Conservation (phyloP, 2,329 filamentous ascomycete genomes). For the Ophiostoma australiae region DNA sequence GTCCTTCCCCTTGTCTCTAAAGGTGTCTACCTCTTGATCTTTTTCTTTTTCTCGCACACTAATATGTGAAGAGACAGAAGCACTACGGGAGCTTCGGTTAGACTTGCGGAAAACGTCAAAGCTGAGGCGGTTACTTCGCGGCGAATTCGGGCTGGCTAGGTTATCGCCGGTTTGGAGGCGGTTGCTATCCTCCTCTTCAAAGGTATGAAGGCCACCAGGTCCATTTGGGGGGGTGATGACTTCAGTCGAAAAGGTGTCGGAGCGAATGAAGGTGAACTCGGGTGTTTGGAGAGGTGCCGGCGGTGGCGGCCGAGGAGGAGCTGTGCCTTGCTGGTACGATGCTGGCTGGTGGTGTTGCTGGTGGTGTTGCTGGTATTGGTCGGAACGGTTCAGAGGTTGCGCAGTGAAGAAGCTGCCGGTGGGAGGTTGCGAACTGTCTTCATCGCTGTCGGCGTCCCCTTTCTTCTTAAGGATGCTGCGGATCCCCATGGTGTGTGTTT, state of each 20-base stretch:
- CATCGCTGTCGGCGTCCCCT: slow-evolving; percentile 19
- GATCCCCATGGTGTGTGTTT: slow-evolving; percentile 23
- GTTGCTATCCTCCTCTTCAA: slow-evolving; percentile 29
- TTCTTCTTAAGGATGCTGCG: slow-evolving; percentile 24
- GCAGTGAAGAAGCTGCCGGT: not conserved
- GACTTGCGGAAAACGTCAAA: slow-evolving; percentile 35
- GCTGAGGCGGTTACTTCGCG: slow-evolving; percentile 29
- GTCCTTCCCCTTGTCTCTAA: slow-evolving; percentile 33
- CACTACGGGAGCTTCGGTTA: slow-evolving; percentile 41
- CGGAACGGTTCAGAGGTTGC: not conserved
- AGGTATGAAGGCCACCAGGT: slow-evolving; percentile 29
- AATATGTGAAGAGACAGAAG: slow-evolving; percentile 41
- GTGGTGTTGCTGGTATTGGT: not conserved
- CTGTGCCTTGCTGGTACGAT: slow-evolving; percentile 9
- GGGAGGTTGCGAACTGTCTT: slow-evolving; percentile 6
- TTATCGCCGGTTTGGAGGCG: slow-evolving; percentile 31
- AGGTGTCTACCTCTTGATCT: not conserved
- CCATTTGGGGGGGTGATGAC: slow-evolving; percentile 62
- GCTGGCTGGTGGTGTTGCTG: not conserved
- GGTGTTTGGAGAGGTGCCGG: slow-evolving; percentile 43
- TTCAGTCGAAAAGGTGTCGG: slow-evolving; percentile 76
- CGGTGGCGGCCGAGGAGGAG: slow-evolving; percentile 31
- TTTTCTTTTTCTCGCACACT: slow-evolving; percentile 28
- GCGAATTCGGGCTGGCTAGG: slow-evolving; percentile 29
- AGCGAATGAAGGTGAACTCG: slow-evolving; percentile 77